phyloP scores from a whole-genome alignment of 2,329 filamentous ascomycete genomes.

The Xylariaceae sp. region DNA sequence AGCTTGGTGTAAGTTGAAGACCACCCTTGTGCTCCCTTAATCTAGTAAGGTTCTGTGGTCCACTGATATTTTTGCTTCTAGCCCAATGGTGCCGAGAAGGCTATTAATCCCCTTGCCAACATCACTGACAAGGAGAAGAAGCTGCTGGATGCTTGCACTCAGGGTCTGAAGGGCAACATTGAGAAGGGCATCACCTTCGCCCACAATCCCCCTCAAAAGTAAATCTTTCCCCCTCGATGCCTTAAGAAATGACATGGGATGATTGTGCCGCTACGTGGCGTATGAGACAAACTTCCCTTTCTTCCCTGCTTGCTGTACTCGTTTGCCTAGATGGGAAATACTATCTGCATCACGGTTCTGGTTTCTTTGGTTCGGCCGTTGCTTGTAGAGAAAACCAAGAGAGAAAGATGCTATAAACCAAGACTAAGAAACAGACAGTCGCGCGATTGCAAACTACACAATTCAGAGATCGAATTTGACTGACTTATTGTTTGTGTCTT shows the following conservation, averaged over 20 bases:
- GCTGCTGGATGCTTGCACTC: slow-evolving; percentile 76
- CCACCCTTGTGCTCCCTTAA: slow-evolving; percentile 1
- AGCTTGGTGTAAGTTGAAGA: slow-evolving; percentile 80
- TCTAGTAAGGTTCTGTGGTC: not conserved
- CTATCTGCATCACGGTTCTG: not conserved
- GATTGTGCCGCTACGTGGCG: slow-evolving; percentile 22
- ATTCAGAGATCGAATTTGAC: slow-evolving; percentile 29
- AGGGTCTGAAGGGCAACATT: slow-evolving; percentile 90
- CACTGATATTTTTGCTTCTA: slow-evolving; percentile 46
- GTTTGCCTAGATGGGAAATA: slow-evolving; percentile 23
- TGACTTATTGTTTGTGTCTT: slow-evolving; percentile 39
- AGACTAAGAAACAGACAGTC: slow-evolving; percentile 22
- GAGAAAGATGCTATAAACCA: slow-evolving; percentile 22
- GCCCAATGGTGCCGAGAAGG: slow-evolving; percentile 86
- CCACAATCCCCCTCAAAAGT: slow-evolving; percentile 88
- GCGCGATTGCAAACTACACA: slow-evolving; percentile 24
- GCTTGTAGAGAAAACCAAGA: slow-evolving; percentile 34
- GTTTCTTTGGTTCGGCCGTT: slow-evolving; percentile 27
- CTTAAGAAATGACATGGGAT: slow-evolving; percentile 24
- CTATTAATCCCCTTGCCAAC: slow-evolving; percentile 75
- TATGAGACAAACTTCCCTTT: slow-evolving; percentile 25
- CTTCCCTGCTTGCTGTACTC: slow-evolving; percentile 30
- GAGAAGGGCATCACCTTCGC: slow-evolving; percentile 90
- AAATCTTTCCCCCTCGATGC: slow-evolving; percentile 53
- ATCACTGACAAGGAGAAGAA: slow-evolving; percentile 89